Evolutionary conservation across 1,284 basidiomycete genomes (phyloP), one percentile per base, ranked within the genome.

Genomic region (Schizopora paradoxa): DNA sequence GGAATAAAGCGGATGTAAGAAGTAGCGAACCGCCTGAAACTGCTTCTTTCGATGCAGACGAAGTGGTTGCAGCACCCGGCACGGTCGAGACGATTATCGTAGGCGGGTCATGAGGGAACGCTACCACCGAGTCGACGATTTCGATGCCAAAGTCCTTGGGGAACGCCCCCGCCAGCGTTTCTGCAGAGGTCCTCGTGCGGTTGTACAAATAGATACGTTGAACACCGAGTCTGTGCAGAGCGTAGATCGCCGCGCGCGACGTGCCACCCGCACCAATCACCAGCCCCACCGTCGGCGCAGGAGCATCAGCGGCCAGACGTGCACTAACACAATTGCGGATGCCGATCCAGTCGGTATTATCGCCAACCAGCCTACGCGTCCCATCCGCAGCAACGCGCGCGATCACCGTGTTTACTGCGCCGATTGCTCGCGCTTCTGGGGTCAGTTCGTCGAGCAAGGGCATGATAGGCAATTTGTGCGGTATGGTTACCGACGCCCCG

Each of bases 401-500:
- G 16, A 93, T 74, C 60, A 96, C 77, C 19, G 93, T 97, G 66
- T 97, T 96, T 54, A 96, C 90, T 0, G 93, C 93, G 1, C 93
- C 93, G 48, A 97, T 92, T 3, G 76, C 70, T 55, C 80, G 70
- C 0, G 90, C 94, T 33, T 91, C 82, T 2, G 80, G 77, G 0
- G 91, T 88, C 28, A 96, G 67, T 34, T 69, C 66, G 55, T 91
- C 82, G 28, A 97, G 74, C 10, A 87, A 69, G 1, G 84, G 76
- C 40, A 96, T 89, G 53, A 96, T 74, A 49, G 91, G 85, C 33
- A 94, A 69, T 66, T 97, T 97, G 71, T 86, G 84, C 2, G 93
- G 93, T 52, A 96, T 95, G 4, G 96, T 99, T 19, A 98, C 92
- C 5, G 89, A 92, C 5, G 94, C 94, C 3, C 95, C 95, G 13